Evolutionary conservation across 176 grass and related monocot species (phyloP).

Genomic region (Typha latifolia): DNA sequence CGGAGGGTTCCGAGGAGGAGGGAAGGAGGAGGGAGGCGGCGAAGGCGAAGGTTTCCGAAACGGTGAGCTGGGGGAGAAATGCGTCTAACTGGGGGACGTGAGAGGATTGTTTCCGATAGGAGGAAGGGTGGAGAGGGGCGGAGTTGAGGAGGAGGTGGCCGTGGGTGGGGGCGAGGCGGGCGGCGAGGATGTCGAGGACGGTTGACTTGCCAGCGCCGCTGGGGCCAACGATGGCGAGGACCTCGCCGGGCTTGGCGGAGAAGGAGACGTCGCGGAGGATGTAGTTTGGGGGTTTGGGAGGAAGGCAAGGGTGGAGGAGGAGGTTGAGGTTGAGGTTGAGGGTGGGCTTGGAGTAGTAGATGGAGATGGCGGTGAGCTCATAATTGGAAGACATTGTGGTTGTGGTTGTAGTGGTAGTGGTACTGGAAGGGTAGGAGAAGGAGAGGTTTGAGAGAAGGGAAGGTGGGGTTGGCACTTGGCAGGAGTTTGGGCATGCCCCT

Average conservation of each 20-base stretch:
- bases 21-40: constrained; percentile 57
- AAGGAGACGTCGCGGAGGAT: constrained; percentile 84
- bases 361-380: constrained; percentile 63
- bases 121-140: constrained; percentile 35
- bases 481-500: no score
- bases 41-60: constrained; percentile 78
- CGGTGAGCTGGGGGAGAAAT: constrained; percentile 68
- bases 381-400: constrained; percentile 6
- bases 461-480: not conserved
- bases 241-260: constrained; percentile 55
- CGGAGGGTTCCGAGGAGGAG: not conserved
- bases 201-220: constrained; percentile 95
- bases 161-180: constrained; percentile 47
- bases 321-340: constrained; percentile 11
- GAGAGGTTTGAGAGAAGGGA: not conserved
- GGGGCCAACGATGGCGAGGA: constrained; percentile 79
- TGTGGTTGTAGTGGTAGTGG: not conserved
- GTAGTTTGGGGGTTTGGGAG: constrained; percentile 31
- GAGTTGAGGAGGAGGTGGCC: constrained; percentile 63
- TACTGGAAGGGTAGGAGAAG: not conserved
- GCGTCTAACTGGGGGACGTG: constrained; percentile 71
- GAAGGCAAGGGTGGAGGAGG: constrained; percentile 38
- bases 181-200: constrained; percentile 79
- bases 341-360: constrained; percentile 72
- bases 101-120: constrained; percentile 66